Evolutionary conservation across 306 rosid genomes (phyloP), one percentile per base, ranked within the genome.

Genomic region (Trifolium dubium): DNA sequence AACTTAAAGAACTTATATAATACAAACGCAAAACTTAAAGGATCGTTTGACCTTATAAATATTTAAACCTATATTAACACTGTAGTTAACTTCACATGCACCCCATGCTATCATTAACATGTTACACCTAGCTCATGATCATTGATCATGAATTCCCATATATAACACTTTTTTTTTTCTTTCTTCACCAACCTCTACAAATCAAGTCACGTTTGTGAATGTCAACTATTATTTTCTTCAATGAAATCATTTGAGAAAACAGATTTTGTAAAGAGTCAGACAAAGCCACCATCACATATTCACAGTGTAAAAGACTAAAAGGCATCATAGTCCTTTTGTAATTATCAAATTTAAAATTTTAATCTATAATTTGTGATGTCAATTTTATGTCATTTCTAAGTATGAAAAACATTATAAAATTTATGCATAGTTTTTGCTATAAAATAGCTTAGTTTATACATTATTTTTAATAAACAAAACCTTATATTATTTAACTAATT

Each of bases 111-210:
- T 55, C 76, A 70, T 73, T 50, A 0, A 61, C 88, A 82, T 86
- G 59, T 66, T 59, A 71, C 89, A 81, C 64, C 90, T 55, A 78
- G 82, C 87, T 84, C 86, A 78, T n/a, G n/a, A n/a, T n/a, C n/a
- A n/a, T n/a, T n/a, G 56, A 3, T 11, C 10, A 10, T 41, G 47
- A 41, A 41, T 41, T 41, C 3, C 47, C 47, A 41, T 23, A 23
- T 23, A 23, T 23, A 23, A 23, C 23, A 23, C 23, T 23, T 23
- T 23, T 39, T 39, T 39, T 6, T 39, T 39, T 39, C 9, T 32
- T 7, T 3, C 0, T 41, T 41, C 13, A 41, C 14, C 47, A 41
- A 41, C 14, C 47, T 41, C 4, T 5, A 14, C 47, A 41, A 4
- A 41, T 41, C 47, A 41, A 41, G 47, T 10, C 47, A 41, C 14